Base-by-base conservation (phyloP, 805 yeast genomes). In the Candida adriatica region DNA sequence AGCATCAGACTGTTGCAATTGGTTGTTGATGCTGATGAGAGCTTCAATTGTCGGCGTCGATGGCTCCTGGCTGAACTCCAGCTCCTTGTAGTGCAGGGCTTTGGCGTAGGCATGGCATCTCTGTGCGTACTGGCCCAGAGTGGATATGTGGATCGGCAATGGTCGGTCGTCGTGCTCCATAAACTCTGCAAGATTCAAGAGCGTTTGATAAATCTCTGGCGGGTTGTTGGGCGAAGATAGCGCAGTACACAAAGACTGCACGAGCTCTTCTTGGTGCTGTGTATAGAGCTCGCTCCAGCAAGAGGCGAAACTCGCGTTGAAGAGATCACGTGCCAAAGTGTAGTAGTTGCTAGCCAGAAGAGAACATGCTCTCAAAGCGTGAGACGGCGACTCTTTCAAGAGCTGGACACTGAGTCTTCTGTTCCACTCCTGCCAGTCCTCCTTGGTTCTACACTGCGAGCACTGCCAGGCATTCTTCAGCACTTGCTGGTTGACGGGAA, bases 371-470 rank as follows among this genome's bases (percentile, higher is more conserved):
- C 96, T 69, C 24, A 92, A 66, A 2, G 96, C 94, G 47, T 84
- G 95, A 0, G 96, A 85, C 2, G 99, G 95, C 21, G 95, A 84
- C 52, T 88, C 95, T 46, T 83, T 85, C 42, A 92, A 61, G 20
- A 92, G 56, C 49, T 87, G 96, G 31, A 86, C 81, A 45, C 92
- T 78, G 29, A 92, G 64, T 37, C 92, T 67, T 37, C 94, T 73
- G 42, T 87, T 76, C 99, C 99, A 92, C 51, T 92, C 97, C 46
- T 83, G 90, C 98, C 98, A 92, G 45, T 92, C 98, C 46, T 88
- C 97, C 45, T 79, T 78, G 0, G 96, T 85, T 31, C 94, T 72
- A 42, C 90, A 74, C 43, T 85, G 90, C 16, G 83, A 73, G 17
- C 95, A 81, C 45, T 87, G 95, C 97, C 98, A 92, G 2, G 88